Percentiles rank a stretch among this genome's conserved stretches.
Conservation (phyloP, 2,329 filamentous ascomycete species). For the Pezicula neosporulosa region DNA sequence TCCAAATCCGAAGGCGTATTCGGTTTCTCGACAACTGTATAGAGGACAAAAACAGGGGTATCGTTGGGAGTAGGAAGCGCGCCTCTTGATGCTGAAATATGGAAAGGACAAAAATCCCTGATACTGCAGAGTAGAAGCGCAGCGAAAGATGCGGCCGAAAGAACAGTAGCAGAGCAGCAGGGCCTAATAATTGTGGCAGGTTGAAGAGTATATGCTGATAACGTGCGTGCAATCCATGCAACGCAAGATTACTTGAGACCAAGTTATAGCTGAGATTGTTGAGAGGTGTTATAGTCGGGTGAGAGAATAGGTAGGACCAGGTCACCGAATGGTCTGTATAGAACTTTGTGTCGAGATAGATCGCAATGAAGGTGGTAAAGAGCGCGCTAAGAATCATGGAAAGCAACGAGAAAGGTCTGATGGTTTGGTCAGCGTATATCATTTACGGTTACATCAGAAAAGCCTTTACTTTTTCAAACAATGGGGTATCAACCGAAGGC, state of each 20-base stretch:
- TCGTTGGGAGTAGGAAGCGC: slow-evolving; percentile 70
- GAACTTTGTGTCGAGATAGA: slow-evolving; percentile 82
- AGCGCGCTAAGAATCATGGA: slow-evolving; percentile 63
- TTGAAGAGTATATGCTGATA: slow-evolving; percentile 75
- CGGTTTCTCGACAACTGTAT: slow-evolving; percentile 60
- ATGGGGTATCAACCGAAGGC: slow-evolving; percentile 78
- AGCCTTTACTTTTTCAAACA: slow-evolving; percentile 70
- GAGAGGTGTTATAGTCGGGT: slow-evolving; percentile 70
- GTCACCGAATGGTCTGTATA: slow-evolving; percentile 64
- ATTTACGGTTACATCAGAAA: background rate
- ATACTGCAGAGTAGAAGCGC: slow-evolving; percentile 69
- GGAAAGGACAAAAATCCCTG: slow-evolving; percentile 67
- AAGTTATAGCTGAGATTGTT: slow-evolving; percentile 79
- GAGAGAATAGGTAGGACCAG: slow-evolving; percentile 58
- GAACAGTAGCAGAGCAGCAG: slow-evolving; percentile 60
- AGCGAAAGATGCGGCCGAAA: slow-evolving; percentile 53
- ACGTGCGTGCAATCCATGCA: slow-evolving; percentile 74
- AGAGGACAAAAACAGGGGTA: slow-evolving; percentile 75
- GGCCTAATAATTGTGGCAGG: slow-evolving; percentile 68
- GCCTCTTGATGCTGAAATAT: slow-evolving; percentile 78
- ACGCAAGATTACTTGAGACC: slow-evolving; percentile 63
- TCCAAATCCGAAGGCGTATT: slow-evolving; percentile 49
- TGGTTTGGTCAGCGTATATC: slow-evolving; percentile 6
- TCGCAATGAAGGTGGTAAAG: slow-evolving; percentile 66
- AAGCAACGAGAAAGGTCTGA: slow-evolving; percentile 56